Percentiles rank a stretch among this genome's conserved stretches.
Evolutionary conservation across 176 grass and related monocot genomes (phyloP).

Genomic region (Lolium rigidum): DNA sequence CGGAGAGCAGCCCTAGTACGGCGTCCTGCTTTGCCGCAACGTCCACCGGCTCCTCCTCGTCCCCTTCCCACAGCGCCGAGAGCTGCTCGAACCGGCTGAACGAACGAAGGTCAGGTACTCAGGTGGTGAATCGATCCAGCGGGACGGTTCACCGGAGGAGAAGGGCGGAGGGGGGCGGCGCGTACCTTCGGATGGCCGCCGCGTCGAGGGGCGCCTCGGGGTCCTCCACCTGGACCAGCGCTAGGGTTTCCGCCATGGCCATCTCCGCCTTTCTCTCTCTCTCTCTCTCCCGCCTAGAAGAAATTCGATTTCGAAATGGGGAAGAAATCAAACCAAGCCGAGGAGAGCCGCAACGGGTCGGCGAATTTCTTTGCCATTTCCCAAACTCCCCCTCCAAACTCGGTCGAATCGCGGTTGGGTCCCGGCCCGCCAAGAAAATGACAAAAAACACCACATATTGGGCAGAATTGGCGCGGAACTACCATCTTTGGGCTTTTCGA

Average conservation of each 20-base stretch:
- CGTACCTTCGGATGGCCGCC: slow-evolving; percentile 59
- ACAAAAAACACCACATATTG: too few species aligned
- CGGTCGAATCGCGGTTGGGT: background rate
- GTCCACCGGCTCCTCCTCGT: slow-evolving; percentile 17
- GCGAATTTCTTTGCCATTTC: too few species aligned
- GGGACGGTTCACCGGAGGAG: background rate
- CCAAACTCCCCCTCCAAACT: background rate
- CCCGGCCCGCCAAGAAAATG: background rate
- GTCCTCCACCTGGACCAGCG: background rate
- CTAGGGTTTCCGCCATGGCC: slow-evolving; percentile 54
- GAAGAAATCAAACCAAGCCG: background rate
- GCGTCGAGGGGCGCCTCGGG: slow-evolving; percentile 45
- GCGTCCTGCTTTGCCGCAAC: slow-evolving; percentile 30
- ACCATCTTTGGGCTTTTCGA: too few species aligned
- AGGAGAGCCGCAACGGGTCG: background rate
- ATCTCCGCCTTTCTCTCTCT: background rate
- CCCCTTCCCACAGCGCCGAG: slow-evolving; percentile 17
- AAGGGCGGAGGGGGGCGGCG: too few species aligned
- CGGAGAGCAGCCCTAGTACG: slow-evolving; percentile 27
- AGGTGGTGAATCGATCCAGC: background rate
- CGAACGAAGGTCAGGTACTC: background rate
- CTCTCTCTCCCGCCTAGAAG: slow-evolving; percentile 46
- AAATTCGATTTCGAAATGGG: slow-evolving; percentile 50
- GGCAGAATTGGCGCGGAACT: too few species aligned
- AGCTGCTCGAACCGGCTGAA: slow-evolving; percentile 71